Evolutionary conservation across 164 flowering plant species (phyloP).

Genomic region (Vitis rotundifolia): DNA sequence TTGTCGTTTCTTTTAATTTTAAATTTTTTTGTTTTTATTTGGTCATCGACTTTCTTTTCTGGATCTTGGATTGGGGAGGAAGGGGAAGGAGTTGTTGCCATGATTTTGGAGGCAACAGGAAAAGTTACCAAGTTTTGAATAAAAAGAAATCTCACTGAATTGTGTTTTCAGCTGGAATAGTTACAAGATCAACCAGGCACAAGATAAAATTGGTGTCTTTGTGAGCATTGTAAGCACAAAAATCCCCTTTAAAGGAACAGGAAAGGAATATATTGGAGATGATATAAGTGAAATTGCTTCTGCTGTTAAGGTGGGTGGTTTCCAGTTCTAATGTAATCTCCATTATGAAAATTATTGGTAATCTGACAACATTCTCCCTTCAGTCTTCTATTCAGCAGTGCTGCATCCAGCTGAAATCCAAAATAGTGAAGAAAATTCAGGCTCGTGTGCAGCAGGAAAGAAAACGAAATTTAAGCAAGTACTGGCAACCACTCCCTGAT

Average conservation of each 20-base stretch:
- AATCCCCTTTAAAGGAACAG: constrained; percentile 98
- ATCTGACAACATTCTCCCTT: constrained; percentile 22
- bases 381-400: constrained; percentile 91
- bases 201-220: constrained; percentile 95
- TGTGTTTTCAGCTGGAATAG: constrained; percentile 70
- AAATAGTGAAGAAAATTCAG: constrained; percentile 87
- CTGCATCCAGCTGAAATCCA: constrained; percentile 84
- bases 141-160: constrained; percentile 12
- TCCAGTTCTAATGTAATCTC: constrained; percentile 1
- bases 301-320: constrained; percentile 77
- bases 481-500: constrained; percentile 11
- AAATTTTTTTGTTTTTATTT: not conserved
- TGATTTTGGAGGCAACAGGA: too few species aligned
- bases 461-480: constrained; percentile 84
- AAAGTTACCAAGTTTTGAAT: not conserved
- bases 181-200: constrained; percentile 95
- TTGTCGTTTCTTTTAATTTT: not conserved
- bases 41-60: not conserved
- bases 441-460: constrained; percentile 98
- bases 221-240: constrained; percentile 98
- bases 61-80: too few species aligned
- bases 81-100: too few species aligned
- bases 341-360: not conserved
- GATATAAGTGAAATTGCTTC: constrained; percentile 92
- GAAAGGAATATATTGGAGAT: constrained; percentile 99